Evolutionary conservation across 2,329 filamentous ascomycete species (phyloP).

Genomic region (Ceratocystis papillata): DNA sequence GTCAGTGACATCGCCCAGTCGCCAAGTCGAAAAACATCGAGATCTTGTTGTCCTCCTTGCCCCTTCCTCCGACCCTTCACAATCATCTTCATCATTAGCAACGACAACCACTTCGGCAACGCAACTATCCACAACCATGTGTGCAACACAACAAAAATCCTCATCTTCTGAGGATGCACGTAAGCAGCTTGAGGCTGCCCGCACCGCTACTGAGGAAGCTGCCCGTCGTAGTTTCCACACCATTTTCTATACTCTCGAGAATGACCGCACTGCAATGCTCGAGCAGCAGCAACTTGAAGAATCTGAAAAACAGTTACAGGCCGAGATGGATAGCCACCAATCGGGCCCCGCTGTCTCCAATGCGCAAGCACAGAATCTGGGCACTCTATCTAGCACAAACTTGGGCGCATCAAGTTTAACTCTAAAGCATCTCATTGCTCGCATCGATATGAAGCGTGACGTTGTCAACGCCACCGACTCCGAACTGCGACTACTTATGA

Average conservation of each 20-base stretch:
- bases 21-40: constrained; percentile 21
- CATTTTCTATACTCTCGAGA: constrained; percentile 88
- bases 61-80: constrained; percentile 12
- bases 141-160: constrained; percentile 40
- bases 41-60: constrained; percentile 22
- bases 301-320: constrained; percentile 89
- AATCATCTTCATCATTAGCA: constrained; percentile 7
- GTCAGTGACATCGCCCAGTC: constrained; percentile 47
- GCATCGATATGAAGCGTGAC: constrained; percentile 86
- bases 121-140: constrained; percentile 32
- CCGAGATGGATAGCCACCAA: constrained; percentile 70
- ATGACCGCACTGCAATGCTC: constrained; percentile 89
- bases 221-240: constrained; percentile 87
- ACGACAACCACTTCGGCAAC: background rate
- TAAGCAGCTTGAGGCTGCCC: constrained; percentile 84
- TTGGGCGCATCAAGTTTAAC: constrained; percentile 91
- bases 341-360: constrained; percentile 48
- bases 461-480: constrained; percentile 86
- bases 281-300: constrained; percentile 96
- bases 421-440: constrained; percentile 89
- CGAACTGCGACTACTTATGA: constrained; percentile 84
- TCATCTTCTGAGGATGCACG: constrained; percentile 78
- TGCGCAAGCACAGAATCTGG: constrained; percentile 31
- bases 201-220: constrained; percentile 78
- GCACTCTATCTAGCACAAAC: constrained; percentile 86